These are phyloP conservation scores for Nymphaea colorata DNA, from an alignment of 164 flowering plant species.

Conservation along the genomic window DNA sequence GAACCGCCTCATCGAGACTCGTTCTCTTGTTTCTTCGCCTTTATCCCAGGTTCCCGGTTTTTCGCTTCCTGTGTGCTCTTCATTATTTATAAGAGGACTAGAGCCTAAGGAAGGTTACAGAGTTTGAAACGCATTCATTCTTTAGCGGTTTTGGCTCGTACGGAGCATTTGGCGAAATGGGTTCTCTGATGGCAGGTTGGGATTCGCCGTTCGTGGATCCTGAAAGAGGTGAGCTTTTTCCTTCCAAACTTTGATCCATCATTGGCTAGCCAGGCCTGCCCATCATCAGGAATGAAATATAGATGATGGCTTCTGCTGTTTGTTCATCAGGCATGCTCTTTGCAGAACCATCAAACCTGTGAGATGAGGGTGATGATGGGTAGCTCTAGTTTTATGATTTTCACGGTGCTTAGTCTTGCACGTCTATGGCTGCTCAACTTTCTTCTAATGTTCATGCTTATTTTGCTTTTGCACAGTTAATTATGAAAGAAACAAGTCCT, in stretches of 20 bases:
- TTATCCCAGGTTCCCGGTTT: not conserved
- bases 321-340: too few relatives aligned
- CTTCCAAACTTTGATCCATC: not conserved
- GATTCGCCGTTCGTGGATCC: conserved; percentile 41
- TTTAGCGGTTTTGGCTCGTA: not conserved
- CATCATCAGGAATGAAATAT: too few relatives aligned
- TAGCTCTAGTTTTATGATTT: too few relatives aligned
- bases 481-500: conserved; percentile 3
- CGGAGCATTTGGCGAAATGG: conserved; percentile 26
- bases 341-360: too few relatives aligned
- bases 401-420: not conserved
- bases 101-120: not conserved
- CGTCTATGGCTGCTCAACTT: not conserved
- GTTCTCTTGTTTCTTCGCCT: not conserved
- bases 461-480: not conserved
- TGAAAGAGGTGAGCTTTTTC: conserved; percentile 26
- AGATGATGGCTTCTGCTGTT: too few relatives aligned
- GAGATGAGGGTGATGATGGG: too few relatives aligned
- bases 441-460: not conserved
- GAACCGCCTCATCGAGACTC: not conserved
- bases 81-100: not conserved
- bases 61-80: conserved; percentile 3
- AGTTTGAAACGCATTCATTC: not conserved
- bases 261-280: not conserved
- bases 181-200: conserved; percentile 87